These are phyloP conservation scores for Astrothelium macrocarpum DNA, from an alignment of 495 filamentous ascomycete species.

Conservation along the genomic window DNA sequence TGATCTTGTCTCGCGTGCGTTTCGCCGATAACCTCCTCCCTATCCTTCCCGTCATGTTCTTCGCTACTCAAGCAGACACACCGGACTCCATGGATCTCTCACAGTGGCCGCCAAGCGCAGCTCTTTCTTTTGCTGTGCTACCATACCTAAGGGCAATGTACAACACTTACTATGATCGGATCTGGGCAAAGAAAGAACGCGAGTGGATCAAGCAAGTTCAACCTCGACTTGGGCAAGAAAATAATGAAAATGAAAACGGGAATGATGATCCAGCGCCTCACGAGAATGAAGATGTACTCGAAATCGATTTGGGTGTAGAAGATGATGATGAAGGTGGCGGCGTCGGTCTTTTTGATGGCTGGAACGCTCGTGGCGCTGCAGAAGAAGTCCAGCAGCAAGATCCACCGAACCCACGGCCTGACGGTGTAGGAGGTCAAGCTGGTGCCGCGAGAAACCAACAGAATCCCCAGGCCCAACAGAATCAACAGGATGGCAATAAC, in stretches of 20 bases:
- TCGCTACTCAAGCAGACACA: conserved; percentile 35
- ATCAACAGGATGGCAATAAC: conserved; percentile 25
- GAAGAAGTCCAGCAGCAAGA: conserved; percentile 16
- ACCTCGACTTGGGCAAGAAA: conserved; percentile 43
- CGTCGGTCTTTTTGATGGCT: neutral
- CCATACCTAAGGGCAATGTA: conserved; percentile 62
- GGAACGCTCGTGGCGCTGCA: conserved; percentile 9
- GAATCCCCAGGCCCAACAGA: neutral
- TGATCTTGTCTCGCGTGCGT: conserved; percentile 51
- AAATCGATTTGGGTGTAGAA: neutral
- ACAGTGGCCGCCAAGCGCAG: conserved; percentile 65
- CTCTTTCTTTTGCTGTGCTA: conserved; percentile 57
- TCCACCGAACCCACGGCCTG: conserved; percentile 3
- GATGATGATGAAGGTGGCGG: neutral
- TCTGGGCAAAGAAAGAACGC: conserved; percentile 53
- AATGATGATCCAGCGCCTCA: neutral
- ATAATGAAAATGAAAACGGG: conserved; percentile 8
- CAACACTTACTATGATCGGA: conserved; percentile 50
- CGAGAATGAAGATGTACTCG: neutral
- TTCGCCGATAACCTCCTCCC: conserved; percentile 51
- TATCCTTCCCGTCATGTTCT: conserved; percentile 53
- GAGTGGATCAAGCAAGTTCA: conserved; percentile 59
- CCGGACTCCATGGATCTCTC: conserved; percentile 36
- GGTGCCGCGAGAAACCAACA: neutral
- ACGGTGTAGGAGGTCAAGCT: neutral